Percentiles rank a stretch among this genome's conserved stretches.
These are phyloP conservation scores for Spizellomyces punctatus DNA, from an alignment of 192 early-diverging fungal genomes.

Conservation along the genomic window DNA sequence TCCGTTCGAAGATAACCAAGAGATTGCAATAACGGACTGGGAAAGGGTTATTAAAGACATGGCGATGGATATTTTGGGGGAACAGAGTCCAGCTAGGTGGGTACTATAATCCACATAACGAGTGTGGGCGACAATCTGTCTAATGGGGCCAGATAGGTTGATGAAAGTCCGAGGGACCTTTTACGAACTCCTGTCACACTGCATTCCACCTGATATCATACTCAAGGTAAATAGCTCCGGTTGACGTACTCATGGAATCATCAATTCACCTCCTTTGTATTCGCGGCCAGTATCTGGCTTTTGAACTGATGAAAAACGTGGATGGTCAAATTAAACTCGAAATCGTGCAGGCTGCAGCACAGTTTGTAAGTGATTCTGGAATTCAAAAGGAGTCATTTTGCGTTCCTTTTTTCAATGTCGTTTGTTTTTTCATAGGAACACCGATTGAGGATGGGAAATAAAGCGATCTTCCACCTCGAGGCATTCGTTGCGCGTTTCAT, in stretches of 20 bases:
- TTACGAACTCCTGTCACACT: conserved; percentile 89
- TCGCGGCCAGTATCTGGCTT: conserved; percentile 60
- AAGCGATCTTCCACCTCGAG: conserved; percentile 94
- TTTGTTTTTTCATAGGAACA: conserved; percentile 59
- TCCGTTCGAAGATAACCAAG: conserved; percentile 50
- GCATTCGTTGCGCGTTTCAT: conserved; percentile 92
- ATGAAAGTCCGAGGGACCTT: conserved; percentile 71
- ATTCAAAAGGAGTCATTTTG: neutral
- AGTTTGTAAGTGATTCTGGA: conserved; percentile 54
- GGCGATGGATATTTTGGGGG: conserved; percentile 66
- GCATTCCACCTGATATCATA: conserved; percentile 82
- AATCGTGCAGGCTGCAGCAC: conserved; percentile 76
- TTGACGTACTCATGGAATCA: neutral
- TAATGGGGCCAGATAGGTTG: conserved; percentile 43
- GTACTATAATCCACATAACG: neutral
- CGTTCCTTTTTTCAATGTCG: neutral
- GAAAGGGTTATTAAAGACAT: conserved; percentile 75
- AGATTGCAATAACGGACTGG: conserved; percentile 82
- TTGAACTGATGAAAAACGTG: conserved; percentile 71
- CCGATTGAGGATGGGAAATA: conserved; percentile 80
- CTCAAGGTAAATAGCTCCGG: conserved; percentile 58
- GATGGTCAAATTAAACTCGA: conserved; percentile 62
- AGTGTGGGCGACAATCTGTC: neutral
- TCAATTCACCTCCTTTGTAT: conserved; percentile 10
- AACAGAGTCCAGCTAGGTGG: conserved; percentile 76